Evolutionary conservation across 2,329 filamentous ascomycete species (phyloP).

Genomic region (Fusarium albidum): DNA sequence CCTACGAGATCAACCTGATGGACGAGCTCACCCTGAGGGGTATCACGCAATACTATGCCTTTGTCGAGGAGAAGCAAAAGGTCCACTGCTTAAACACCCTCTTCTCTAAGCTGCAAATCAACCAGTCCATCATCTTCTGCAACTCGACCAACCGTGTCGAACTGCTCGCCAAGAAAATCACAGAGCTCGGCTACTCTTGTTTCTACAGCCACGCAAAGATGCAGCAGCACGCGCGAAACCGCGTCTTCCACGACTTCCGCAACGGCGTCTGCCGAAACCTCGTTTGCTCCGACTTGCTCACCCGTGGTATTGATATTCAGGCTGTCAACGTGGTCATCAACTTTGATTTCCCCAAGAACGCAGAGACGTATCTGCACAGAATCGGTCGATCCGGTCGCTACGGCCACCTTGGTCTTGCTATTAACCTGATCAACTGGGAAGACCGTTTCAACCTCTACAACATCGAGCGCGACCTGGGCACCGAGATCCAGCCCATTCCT

Average conservation of each 20-base stretch:
- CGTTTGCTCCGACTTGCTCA: conserved; percentile 96
- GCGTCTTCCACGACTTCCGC: conserved; percentile 98
- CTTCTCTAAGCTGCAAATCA: conserved; percentile 99
- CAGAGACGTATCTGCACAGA: conserved; percentile 97
- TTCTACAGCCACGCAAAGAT: conserved; percentile 99
- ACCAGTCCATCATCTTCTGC: conserved; percentile 99
- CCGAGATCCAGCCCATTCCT: conserved; percentile 97
- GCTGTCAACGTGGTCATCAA: conserved; percentile 99
- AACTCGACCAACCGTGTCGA: conserved; percentile 99
- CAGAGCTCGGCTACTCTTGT: conserved; percentile 97
- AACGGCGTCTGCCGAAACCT: conserved; percentile 98
- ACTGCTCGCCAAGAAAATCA: conserved; percentile 98
- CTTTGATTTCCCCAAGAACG: conserved; percentile 99
- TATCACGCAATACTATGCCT: conserved; percentile 99
- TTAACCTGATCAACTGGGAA: conserved; percentile 99
- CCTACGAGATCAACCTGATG: conserved; percentile 99
- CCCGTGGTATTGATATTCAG: conserved; percentile 98
- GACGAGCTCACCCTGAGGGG: conserved; percentile 97
- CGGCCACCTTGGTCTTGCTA: conserved; percentile 95
- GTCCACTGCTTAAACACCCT: conserved; percentile 98
- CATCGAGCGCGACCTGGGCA: conserved; percentile 96
- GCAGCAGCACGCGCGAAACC: conserved; percentile 95
- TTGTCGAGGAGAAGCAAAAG: conserved; percentile 99
- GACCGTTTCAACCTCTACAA: conserved; percentile 99
- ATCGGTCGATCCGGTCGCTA: conserved; percentile 98